These are phyloP conservation scores for Zanthoxylum bungeanum DNA, from an alignment of 345 rosid species.

Conservation along the genomic window DNA sequence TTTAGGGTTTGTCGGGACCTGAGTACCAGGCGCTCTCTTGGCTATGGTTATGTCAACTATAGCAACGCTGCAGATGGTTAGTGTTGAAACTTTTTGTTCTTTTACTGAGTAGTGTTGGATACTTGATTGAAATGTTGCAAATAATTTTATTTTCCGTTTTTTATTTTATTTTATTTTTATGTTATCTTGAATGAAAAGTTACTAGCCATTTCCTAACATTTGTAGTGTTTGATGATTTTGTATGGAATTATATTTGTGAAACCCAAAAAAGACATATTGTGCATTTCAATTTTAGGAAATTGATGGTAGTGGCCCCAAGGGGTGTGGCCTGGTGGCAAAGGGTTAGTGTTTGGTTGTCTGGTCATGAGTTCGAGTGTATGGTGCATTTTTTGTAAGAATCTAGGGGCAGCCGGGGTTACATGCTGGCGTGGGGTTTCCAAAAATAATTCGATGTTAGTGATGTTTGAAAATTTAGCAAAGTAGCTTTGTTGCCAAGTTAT, in stretches of 20 bases:
- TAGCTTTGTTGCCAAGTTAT: not conserved
- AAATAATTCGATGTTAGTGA: too few relatives aligned
- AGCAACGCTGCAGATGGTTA: slow-evolving; percentile 74
- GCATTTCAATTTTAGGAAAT: not conserved
- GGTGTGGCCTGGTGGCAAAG: too few relatives aligned
- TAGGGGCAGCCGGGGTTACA: too few relatives aligned
- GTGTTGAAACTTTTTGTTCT: not conserved
- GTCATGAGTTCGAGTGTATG: too few relatives aligned
- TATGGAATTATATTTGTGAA: not conserved
- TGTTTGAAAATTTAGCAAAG: not conserved
- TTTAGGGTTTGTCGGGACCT: slow-evolving; percentile 86
- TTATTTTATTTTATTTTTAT: too few relatives aligned
- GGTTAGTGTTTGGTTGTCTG: too few relatives aligned
- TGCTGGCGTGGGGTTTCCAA: too few relatives aligned
- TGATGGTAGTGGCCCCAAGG: too few relatives aligned
- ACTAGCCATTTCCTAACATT: not conserved
- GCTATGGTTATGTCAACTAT: slow-evolving; percentile 85
- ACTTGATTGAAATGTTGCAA: not conserved
- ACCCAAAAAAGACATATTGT: not conserved
- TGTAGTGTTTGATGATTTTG: not conserved
- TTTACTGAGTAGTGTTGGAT: not conserved
- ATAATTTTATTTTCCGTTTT: too few relatives aligned
- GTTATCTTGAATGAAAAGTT: not conserved
- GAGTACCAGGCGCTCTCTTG: slow-evolving; percentile 74
- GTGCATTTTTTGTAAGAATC: too few relatives aligned